These are phyloP conservation scores for Beauveria medogensis DNA, from an alignment of 2,329 filamentous ascomycete species.

Conservation along the genomic window DNA sequence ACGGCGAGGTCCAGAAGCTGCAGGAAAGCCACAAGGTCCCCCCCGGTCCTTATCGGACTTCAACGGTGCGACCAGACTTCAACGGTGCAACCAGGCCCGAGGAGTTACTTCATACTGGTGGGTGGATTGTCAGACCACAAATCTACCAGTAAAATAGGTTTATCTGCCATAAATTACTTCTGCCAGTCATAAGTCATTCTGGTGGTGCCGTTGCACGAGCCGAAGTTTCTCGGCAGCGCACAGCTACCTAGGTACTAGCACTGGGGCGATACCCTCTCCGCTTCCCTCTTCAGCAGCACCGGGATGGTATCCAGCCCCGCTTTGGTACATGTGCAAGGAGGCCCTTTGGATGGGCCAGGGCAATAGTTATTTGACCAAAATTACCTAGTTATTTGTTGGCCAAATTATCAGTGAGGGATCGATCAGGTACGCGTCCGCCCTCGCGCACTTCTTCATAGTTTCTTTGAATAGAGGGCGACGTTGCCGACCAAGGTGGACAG, in stretches of 20 bases:
- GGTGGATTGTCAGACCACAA: conserved; percentile 6
- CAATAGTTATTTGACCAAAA: neutral
- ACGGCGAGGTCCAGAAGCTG: neutral
- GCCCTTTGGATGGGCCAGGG: neutral
- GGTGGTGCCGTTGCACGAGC: neutral
- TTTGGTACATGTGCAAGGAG: neutral
- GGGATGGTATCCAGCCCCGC: neutral
- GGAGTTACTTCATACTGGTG: neutral
- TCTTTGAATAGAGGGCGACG: too few relatives aligned
- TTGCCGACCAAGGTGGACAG: too few relatives aligned
- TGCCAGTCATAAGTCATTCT: conserved; percentile 3
- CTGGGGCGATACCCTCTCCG: neutral
- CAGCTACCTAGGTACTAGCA: neutral
- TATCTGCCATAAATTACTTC: neutral
- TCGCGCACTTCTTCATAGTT: too few relatives aligned
- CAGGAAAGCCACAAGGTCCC: conserved; percentile 3
- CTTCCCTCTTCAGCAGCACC: neutral
- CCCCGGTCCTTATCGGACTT: conserved; percentile 1
- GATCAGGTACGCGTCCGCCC: too few relatives aligned
- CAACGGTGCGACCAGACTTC: neutral
- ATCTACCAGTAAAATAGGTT: neutral
- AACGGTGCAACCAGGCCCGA: conserved; percentile 2
- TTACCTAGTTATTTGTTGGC: neutral
- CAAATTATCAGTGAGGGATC: neutral
- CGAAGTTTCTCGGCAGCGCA: conserved; percentile 10